These are phyloP conservation scores for Leishmania turanica DNA, from an alignment of 208 protist genomes.

Conservation along the genomic window DNA sequence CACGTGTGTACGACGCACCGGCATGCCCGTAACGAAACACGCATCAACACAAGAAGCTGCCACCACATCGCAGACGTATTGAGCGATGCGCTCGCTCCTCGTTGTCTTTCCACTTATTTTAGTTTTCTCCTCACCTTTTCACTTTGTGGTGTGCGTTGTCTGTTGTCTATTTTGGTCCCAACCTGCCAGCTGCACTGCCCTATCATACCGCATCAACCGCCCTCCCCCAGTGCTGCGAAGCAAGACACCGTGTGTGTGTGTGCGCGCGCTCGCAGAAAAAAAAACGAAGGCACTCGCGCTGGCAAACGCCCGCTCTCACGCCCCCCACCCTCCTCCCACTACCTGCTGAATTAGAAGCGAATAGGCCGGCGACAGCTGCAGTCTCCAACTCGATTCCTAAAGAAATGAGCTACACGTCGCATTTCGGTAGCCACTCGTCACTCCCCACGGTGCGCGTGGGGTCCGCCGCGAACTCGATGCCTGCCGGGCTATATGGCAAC, in stretches of 20 bases:
- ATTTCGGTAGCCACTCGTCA: slow-evolving; percentile 14
- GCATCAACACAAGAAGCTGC: too few relatives aligned
- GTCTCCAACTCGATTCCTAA: too few relatives aligned
- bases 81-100: too few relatives aligned
- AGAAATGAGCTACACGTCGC: slow-evolving; percentile 19
- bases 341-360: neutral
- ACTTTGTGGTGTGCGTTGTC: neutral
- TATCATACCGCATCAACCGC: too few relatives aligned
- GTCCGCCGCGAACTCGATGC: slow-evolving; percentile 12
- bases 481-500: slow-evolving; percentile 15
- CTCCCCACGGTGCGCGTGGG: slow-evolving; percentile 21
- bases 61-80: too few relatives aligned
- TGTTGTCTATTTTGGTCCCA: neutral
- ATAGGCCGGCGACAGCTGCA: neutral
- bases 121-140: neutral
- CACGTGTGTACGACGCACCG: neutral
- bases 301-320: neutral
- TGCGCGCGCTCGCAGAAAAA: neutral
- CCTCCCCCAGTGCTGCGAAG: neutral
- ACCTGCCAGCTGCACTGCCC: neutral
- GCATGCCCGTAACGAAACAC: too few relatives aligned
- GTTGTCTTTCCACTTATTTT: neutral
- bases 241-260: neutral
- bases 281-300: neutral
- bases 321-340: too few relatives aligned